These are phyloP conservation scores for Gossypium australe DNA, from an alignment of 345 rosid genomes.

Conservation along the genomic window DNA sequence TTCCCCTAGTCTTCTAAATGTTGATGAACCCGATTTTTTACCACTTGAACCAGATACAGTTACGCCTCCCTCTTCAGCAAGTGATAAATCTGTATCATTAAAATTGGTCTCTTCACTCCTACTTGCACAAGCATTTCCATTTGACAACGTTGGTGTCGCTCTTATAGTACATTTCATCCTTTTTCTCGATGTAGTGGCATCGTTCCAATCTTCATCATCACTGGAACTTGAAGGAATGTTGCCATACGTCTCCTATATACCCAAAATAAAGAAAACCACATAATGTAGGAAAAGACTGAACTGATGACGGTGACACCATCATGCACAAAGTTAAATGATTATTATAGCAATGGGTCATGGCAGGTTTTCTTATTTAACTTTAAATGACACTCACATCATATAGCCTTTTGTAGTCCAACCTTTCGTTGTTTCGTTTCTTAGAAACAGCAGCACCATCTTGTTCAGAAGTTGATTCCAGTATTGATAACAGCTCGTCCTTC, in stretches of 20 bases:
- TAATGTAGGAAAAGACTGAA: not conserved
- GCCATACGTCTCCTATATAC: conserved; percentile 72
- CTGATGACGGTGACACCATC: not conserved
- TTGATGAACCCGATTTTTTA: conserved; percentile 28
- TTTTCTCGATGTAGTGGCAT: conserved; percentile 31
- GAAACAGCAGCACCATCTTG: conserved; percentile 40
- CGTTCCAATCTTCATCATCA: conserved; percentile 64
- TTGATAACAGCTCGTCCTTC: conserved; percentile 27
- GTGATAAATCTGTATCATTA: conserved; percentile 15
- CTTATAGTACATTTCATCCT: conserved; percentile 26
- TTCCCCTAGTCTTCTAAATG: conserved; percentile 48
- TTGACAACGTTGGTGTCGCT: conserved; percentile 20
- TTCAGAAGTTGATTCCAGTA: conserved; percentile 31
- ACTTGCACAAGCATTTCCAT: conserved; percentile 25
- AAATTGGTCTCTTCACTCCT: conserved; percentile 20
- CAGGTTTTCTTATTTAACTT: not conserved
- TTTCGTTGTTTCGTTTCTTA: conserved; percentile 49
- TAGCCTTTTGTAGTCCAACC: conserved; percentile 90
- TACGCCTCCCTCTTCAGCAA: conserved; percentile 18
- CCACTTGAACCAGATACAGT: conserved; percentile 24
- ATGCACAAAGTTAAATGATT: not conserved
- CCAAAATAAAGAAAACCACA: conserved; percentile 20
- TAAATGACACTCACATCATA: conserved; percentile 65
- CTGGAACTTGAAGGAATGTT: conserved; percentile 38
- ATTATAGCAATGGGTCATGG: not conserved